Percentiles rank a stretch among this genome's conserved stretches.
Conservation (phyloP, 768 basidiomycete species). For the Hypsizygus marmoreus region DNA sequence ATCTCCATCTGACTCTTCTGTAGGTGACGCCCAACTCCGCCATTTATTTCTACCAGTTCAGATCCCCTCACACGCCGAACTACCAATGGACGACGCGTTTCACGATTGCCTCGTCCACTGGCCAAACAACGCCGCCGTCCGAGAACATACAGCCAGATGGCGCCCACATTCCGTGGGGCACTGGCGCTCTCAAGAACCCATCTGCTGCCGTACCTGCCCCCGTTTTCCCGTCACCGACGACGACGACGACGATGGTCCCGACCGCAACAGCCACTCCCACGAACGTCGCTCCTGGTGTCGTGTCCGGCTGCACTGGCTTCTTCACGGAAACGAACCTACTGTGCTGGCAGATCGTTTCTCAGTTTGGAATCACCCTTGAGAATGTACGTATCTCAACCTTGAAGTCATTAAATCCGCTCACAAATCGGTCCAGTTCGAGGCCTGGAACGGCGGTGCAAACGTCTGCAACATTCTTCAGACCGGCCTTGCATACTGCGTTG, state of each 20-base stretch:
- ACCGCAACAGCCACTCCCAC: constrained; percentile 2
- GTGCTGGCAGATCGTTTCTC: constrained; percentile 7
- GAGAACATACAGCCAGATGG: constrained; percentile 54
- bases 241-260: background rate
- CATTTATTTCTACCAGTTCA: constrained; percentile 84
- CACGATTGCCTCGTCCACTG: constrained; percentile 58
- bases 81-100: constrained; percentile 77
- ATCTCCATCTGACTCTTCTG: background rate
- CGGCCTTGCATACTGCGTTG: constrained; percentile 11
- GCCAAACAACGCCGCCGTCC: constrained; percentile 46
- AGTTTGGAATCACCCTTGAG: constrained; percentile 9
- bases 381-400: constrained; percentile 1
- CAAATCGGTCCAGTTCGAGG: background rate
- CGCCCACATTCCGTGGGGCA: constrained; percentile 66
- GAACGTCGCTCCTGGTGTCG: constrained; percentile 5
- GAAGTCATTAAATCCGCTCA: background rate
- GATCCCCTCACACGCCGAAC: constrained; percentile 38
- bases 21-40: constrained; percentile 64
- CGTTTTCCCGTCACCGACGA: constrained; percentile 2
- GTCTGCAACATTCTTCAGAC: constrained; percentile 6
- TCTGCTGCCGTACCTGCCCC: constrained; percentile 40
- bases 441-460: constrained; percentile 6
- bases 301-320: constrained; percentile 9
- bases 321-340: constrained; percentile 12
- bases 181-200: constrained; percentile 53